Percentiles rank a stretch among this genome's conserved stretches.
phyloP scores from a whole-genome alignment of 176 grass and related monocot genomes.

The Avena atlantica region DNA sequence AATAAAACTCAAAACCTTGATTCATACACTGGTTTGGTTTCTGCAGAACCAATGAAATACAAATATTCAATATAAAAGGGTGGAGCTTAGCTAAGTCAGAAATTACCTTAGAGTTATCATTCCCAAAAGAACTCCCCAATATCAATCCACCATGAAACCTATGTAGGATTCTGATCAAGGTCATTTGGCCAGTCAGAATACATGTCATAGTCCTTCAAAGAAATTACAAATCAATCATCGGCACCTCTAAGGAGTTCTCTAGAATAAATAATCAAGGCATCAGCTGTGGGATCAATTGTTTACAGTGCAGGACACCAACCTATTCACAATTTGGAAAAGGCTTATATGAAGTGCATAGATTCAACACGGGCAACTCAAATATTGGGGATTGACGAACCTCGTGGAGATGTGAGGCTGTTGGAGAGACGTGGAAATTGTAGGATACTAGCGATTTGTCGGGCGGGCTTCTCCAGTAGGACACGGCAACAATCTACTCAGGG shows the following conservation, averaged over 20 bases:
- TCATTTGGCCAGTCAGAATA: conserved; percentile 86
- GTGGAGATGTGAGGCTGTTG: not conserved
- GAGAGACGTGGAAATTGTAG: not conserved
- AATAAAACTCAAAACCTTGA: no score
- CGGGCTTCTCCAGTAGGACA: no score
- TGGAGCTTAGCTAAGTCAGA: no score
- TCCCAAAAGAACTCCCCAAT: no score
- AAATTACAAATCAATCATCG: conserved; percentile 68
- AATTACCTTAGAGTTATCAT: no score
- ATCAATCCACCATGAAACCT: conserved; percentile 57
- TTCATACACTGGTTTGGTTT: no score
- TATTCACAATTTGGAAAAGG: not conserved
- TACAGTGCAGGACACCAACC: not conserved
- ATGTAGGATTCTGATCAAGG: conserved; percentile 65
- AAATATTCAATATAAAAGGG: no score
- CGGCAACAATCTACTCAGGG: no score
- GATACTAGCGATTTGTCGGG: no score
- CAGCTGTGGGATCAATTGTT: conserved; percentile 20
- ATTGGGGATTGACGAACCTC: not conserved
- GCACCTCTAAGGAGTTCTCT: conserved; percentile 73
- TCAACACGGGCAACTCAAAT: no score
- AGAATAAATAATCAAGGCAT: conserved; percentile 66
- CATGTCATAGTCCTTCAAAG: conserved; percentile 76
- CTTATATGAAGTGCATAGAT: not conserved
- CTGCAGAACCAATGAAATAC: no score